A percentile compares a stretch with the other conserved stretches of the same genome.
These are phyloP conservation scores for Syncephalastrum contaminatum DNA, from an alignment of 371 early-diverging fungal genomes.

Conservation along the genomic window DNA sequence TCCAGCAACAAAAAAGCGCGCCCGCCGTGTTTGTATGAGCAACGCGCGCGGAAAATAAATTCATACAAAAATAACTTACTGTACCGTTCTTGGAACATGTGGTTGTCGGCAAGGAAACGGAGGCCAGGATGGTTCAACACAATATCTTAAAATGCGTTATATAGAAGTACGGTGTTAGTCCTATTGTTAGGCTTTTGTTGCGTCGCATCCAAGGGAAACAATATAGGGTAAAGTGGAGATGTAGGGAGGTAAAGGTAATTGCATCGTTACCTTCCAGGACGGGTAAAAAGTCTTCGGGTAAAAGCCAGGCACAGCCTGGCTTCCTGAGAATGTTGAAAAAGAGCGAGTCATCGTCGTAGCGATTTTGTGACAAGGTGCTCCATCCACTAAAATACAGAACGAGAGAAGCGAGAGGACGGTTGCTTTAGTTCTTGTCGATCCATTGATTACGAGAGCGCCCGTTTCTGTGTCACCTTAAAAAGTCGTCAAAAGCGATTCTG, in stretches of 20 bases:
- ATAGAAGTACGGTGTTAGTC: constrained; percentile 30
- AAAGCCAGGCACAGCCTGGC: constrained; percentile 22
- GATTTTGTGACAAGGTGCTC: constrained; percentile 26
- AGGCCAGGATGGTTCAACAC: constrained; percentile 82
- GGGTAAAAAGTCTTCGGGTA: constrained; percentile 46
- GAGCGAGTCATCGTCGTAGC: constrained; percentile 42
- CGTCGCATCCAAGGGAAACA: background rate
- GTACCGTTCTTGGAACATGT: constrained; percentile 82
- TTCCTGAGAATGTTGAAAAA: constrained; percentile 40
- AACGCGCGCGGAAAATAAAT: background rate
- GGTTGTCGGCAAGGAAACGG: constrained; percentile 75
- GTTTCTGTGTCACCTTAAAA: constrained; percentile 9
- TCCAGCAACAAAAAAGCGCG: constrained; percentile 1
- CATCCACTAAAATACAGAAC: constrained; percentile 31
- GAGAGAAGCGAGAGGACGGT: background rate
- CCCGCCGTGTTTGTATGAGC: background rate
- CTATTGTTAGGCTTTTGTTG: constrained; percentile 27
- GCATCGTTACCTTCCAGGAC: constrained; percentile 46
- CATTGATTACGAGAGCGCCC: constrained; percentile 5
- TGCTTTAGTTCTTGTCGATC: constrained; percentile 3
- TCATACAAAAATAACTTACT: constrained; percentile 42
- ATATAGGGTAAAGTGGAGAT: background rate
- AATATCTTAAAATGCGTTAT: constrained; percentile 43
- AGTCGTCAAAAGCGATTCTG: constrained; percentile 21
- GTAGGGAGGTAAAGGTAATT: constrained; percentile 15